Conservation (phyloP, 2,329 filamentous ascomycete genomes). For the Tolypocladium paradoxum region DNA sequence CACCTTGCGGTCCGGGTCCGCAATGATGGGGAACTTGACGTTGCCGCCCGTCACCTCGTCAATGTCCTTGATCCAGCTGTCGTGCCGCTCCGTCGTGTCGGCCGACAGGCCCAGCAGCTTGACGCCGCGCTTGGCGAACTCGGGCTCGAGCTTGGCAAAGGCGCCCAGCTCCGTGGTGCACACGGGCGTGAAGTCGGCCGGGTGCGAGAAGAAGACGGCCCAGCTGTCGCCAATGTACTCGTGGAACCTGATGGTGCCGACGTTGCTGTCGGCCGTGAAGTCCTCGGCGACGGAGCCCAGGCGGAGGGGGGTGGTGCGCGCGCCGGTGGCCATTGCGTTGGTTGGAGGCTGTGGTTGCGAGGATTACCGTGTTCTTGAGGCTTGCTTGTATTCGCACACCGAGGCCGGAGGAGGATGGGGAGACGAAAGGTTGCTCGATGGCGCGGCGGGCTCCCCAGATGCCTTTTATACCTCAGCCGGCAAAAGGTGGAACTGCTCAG, state of each 20-base stretch:
- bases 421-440: neutral
- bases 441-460: neutral
- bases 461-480: neutral
- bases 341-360: too few relatives aligned
- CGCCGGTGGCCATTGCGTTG: constrained; percentile 17
- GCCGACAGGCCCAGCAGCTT: constrained; percentile 88
- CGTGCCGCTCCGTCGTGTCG: constrained; percentile 76
- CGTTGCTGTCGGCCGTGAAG: constrained; percentile 73
- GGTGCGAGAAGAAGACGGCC: constrained; percentile 78
- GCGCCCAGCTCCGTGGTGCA: constrained; percentile 94
- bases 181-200: constrained; percentile 85
- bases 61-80: constrained; percentile 85
- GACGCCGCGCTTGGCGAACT: constrained; percentile 77
- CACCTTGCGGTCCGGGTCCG: constrained; percentile 67
- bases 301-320: constrained; percentile 35
- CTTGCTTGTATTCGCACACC: too few relatives aligned
- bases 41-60: constrained; percentile 63
- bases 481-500: neutral
- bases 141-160: constrained; percentile 78
- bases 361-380: too few relatives aligned
- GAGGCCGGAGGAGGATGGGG: neutral
- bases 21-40: constrained; percentile 70
- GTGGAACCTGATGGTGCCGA: constrained; percentile 71
- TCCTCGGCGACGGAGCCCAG: constrained; percentile 62
- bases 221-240: constrained; percentile 70